These are phyloP conservation scores for Nemania diffusa DNA, from an alignment of 2,329 filamentous ascomycete species.

Conservation along the genomic window DNA sequence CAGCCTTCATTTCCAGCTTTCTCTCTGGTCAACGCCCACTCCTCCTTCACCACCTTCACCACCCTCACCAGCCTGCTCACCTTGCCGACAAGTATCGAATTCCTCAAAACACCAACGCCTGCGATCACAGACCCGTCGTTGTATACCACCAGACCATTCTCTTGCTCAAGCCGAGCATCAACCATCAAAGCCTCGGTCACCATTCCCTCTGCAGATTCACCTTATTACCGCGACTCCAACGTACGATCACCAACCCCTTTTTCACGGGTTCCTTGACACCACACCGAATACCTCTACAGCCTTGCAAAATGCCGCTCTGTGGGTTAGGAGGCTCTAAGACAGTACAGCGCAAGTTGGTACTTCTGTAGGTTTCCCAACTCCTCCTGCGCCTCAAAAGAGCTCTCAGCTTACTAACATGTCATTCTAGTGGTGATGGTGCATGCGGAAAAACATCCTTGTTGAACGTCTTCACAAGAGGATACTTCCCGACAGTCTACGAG, in stretches of 20 bases:
- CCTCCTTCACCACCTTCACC: constrained; percentile 15
- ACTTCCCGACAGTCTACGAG: constrained; percentile 98
- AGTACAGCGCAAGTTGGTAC: constrained; percentile 94
- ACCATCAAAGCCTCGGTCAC: neutral
- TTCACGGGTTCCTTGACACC: constrained; percentile 1
- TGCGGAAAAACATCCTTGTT: constrained; percentile 96
- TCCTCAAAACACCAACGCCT: constrained; percentile 1
- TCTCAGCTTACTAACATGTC: constrained; percentile 33
- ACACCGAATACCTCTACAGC: neutral
- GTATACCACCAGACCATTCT: neutral
- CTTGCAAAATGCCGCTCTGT: constrained; percentile 59
- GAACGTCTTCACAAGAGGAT: constrained; percentile 99
- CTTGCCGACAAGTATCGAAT: constrained; percentile 1
- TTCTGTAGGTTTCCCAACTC: constrained; percentile 72
- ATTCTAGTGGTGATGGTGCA: constrained; percentile 85
- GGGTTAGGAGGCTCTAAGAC: constrained; percentile 76
- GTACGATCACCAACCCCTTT: constrained; percentile 7
- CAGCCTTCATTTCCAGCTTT: constrained; percentile 36
- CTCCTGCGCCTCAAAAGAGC: constrained; percentile 37
- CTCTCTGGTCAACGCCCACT: constrained; percentile 7
- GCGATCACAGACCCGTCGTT: constrained; percentile 1
- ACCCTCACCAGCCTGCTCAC: neutral
- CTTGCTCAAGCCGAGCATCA: neutral
- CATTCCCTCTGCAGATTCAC: neutral
- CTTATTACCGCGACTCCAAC: neutral